phyloP scores from a whole-genome alignment of 176 grass and related monocot species.

The Carex cristatella region DNA sequence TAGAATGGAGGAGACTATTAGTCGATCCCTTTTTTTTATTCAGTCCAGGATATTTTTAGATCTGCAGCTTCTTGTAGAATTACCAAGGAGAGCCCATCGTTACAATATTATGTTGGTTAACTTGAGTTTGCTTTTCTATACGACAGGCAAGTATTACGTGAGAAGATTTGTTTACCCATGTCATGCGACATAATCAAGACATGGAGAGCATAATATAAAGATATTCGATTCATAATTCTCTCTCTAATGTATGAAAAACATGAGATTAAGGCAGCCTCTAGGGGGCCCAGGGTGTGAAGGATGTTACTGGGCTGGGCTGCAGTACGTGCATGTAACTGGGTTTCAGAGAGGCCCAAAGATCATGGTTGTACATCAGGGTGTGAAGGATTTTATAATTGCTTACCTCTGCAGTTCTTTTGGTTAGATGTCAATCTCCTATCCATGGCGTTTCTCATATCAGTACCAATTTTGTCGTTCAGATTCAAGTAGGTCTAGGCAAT shows the following conservation, averaged over 20 bases:
- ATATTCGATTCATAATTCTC: neutral
- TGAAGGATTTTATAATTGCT: neutral
- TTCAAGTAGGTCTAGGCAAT: too few species aligned
- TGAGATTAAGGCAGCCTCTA: neutral
- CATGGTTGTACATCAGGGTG: neutral
- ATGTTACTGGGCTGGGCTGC: neutral
- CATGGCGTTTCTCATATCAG: too few species aligned
- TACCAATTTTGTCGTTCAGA: too few species aligned
- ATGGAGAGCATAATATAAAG: too few species aligned
- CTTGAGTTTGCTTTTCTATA: neutral
- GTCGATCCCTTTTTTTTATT: too few species aligned
- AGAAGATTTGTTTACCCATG: too few species aligned
- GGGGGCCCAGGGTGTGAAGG: neutral
- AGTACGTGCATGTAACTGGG: neutral
- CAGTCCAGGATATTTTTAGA: neutral
- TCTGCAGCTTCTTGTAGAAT: neutral
- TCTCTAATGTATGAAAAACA: neutral
- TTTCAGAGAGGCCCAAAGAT: neutral
- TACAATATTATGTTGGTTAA: neutral
- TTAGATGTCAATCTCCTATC: too few species aligned
- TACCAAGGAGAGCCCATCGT: neutral
- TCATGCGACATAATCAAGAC: too few species aligned
- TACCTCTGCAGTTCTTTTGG: neutral
- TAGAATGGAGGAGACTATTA: too few species aligned
- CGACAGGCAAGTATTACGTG: neutral